These are phyloP conservation scores for Carex scoparia DNA, from an alignment of 176 grass and related monocot species.

Conservation along the genomic window DNA sequence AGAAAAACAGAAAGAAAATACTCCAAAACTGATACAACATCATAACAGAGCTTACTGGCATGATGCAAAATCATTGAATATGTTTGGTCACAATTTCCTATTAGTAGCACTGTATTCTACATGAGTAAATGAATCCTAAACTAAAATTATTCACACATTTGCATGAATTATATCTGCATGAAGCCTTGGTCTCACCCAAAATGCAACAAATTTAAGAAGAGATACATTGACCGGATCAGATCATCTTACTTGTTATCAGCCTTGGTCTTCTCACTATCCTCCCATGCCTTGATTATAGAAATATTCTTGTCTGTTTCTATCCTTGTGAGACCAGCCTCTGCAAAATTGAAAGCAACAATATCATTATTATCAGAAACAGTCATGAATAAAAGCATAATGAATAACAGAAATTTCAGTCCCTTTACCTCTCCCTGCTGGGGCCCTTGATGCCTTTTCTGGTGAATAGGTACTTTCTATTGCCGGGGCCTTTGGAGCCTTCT, in stretches of 20 bases:
- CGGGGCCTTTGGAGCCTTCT: not conserved
- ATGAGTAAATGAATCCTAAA: not conserved
- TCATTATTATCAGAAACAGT: conserved; percentile 4
- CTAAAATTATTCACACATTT: not conserved
- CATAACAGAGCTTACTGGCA: not conserved
- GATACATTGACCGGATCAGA: not conserved
- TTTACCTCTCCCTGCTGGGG: conserved; percentile 11
- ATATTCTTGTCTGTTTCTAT: conserved; percentile 56
- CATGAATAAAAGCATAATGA: not conserved
- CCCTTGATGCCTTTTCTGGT: not conserved
- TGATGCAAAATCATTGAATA: not conserved
- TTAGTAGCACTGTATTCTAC: not conserved
- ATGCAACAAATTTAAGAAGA: not conserved
- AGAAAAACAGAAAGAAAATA: not conserved
- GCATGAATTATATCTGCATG: not conserved
- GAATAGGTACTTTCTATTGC: not conserved
- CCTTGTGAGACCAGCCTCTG: conserved; percentile 60
- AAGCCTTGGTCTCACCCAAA: not conserved
- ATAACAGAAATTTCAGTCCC: not conserved
- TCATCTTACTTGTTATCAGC: conserved; percentile 67
- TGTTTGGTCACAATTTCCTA: not conserved
- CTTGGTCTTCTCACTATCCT: conserved; percentile 68
- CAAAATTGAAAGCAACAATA: not conserved
- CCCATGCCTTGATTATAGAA: conserved; percentile 88
- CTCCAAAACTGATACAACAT: not conserved